phyloP scores from a whole-genome alignment of 1,284 basidiomycete species.

The Trametes polyzona region DNA sequence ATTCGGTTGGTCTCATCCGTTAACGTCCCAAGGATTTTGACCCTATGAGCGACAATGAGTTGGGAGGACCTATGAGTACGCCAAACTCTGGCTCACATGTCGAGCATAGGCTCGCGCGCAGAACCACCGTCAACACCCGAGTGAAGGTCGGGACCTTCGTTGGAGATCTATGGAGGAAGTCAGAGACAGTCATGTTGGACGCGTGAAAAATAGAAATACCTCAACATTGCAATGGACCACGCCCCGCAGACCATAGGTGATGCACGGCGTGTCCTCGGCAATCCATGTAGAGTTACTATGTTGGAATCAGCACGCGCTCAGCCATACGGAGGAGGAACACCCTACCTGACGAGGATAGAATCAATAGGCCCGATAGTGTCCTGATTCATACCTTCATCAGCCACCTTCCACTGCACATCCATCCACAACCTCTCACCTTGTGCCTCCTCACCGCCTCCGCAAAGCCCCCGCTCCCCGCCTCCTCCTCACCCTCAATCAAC shows the following conservation, averaged over 20 bases:
- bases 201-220: conserved; percentile 41
- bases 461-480: conserved; percentile 89
- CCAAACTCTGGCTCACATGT: conserved; percentile 62
- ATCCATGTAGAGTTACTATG: conserved; percentile 96
- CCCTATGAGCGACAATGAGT: conserved; percentile 47
- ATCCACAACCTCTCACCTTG: conserved; percentile 57
- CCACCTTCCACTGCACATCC: background rate
- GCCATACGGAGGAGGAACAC: background rate
- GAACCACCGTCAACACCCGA: conserved; percentile 94
- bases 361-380: conserved; percentile 83
- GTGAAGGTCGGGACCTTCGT: conserved; percentile 76
- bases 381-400: conserved; percentile 40
- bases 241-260: conserved; percentile 94
- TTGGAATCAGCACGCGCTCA: background rate
- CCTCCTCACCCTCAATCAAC: conserved; percentile 96
- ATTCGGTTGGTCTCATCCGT: conserved; percentile 63
- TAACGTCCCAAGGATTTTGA: conserved; percentile 79
- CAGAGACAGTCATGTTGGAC: background rate
- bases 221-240: conserved; percentile 85
- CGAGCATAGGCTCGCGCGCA: conserved; percentile 87
- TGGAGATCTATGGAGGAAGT: conserved; percentile 55
- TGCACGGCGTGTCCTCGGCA: conserved; percentile 91
- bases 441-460: conserved; percentile 73
- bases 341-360: conserved; percentile 81
- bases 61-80: background rate